Base-by-base conservation (phyloP, 495 filamentous ascomycete species). In the Penicillium dipodomyicola region DNA sequence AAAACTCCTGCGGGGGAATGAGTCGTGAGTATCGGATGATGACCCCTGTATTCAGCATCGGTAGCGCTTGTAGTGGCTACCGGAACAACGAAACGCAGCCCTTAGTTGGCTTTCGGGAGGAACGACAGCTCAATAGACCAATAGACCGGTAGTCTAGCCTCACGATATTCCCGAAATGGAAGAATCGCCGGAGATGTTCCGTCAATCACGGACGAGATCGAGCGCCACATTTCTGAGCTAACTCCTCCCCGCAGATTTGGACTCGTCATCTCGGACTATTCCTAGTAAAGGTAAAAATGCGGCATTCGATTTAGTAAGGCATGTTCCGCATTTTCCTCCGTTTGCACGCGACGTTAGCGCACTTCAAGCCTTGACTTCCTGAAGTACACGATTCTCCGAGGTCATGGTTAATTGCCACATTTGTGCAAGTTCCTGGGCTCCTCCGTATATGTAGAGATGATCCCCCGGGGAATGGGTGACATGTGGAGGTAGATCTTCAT, bases 1-100 rank as follows among this genome's bases (percentile, higher is more conserved):
- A 67, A 67, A 62, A 62, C 64, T 65, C 64, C 64, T 67, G 64
- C 62, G 64, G 64, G 64, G 61, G 64, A 40, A 44, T 8, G 6
- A 49, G 43, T 35, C 30, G 19, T 37, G 60, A 52, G 7, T 17
- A 8, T 8, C 35, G 35, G n/a, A n/a, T 17, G 35, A 39, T 39
- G 15, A 39, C 6, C 15, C n/a, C n/a, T 9, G 35, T 39, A 12
- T 33, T 33, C 14, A 33, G 10, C 30, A 11, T 11, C 14, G 14
- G 30, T 14, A 33, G 30, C 30, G 12, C 4, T 23, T 12, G 25
- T 12, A 7, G 41, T 43, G 19, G 11, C 41, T 42, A 5, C 40
- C 19, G 19, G 11, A 12, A 17, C 40, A 43, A 20, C 27, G 43
- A 27, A 14, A 30, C 53, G 30, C 57, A 50, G 15, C 48, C 49